Evolutionary conservation across 805 yeast genomes (phyloP), one percentile per base, ranked within the genome.

Genomic region (Kregervanrija fluxuum): DNA sequence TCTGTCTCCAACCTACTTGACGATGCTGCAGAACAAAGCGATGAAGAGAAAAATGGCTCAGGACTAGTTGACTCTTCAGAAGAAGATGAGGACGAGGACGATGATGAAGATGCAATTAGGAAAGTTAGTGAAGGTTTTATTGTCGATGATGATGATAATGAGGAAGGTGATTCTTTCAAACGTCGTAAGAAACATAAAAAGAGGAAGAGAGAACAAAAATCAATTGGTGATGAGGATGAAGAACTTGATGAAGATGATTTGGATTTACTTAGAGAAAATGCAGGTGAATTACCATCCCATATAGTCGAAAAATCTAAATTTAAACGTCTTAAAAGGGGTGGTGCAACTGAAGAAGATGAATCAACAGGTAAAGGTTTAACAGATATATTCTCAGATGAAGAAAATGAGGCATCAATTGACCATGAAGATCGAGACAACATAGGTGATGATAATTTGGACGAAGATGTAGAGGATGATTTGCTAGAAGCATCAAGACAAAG

Each of bases 161-260:
- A 60, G 43, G 45, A 53, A 59, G 60, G 55, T 66, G 67, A 52
- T 60, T 62, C 50, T 44, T 57, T 68, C 56, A 64, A 65, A 50
- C 59, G 62, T 50, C 51, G 48, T 40, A 53, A 54, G 14, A 50
- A 51, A 31, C 70, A 69, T 54, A 66, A 68, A 47, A 66, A 69
- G 64, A 61, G 71, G 59, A 61, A 69, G 59, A 61, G 71, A 62
- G 65, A 53, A 30, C 59, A 54, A 35, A 41, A 46, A 11, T 31
- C 49, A n/a, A 38, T 40, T 12, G 49, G 53, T 30, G 49, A 51
- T 22, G 71, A 70, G 8, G 75, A 75, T 38, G 89, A 80, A 51
- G 84, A 79, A 42, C 72, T 93, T 42, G 97, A 93, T 58, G 96
- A 91, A 63, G 99, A 93, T 66, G 99, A 93, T 64, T 74, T 93